Base-by-base conservation (phyloP, 371 early-diverging fungal genomes). In the Apophysomyces variabilis region DNA sequence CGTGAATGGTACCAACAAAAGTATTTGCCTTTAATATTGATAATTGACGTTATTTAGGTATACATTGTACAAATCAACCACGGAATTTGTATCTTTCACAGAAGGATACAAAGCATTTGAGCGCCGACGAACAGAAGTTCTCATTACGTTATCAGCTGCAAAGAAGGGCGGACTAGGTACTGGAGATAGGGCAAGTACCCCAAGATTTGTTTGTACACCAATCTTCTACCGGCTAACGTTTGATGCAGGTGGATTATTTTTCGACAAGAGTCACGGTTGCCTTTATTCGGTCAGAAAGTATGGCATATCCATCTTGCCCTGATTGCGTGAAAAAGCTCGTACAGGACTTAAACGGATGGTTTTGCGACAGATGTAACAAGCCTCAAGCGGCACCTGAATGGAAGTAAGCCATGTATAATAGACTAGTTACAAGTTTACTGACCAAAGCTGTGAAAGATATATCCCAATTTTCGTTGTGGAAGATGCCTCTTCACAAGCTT, bases 301-400 rank as follows among this genome's bases (percentile, higher is more conserved):
- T 86, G 39, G 80, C 74, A 68, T 96, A 95, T 73, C 90, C 95
- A n/a, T 92, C 92, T 12, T 96, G 95, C 76, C 91, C 89, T 4
- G 82, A 75, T 36, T 96, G 96, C 75, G 89, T 87, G 68, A 96
- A 95, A 72, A 96, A 96, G 85, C 90, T 94, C 35, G 80, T 75
- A 32, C 80, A 84, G 43, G 87, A 87, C 12, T 66, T 59, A 6
- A 73, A 73, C 13, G 72, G 75, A 11, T 96, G 93, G 93, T 70
- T 90, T 36, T 97, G 97, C 75, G 95, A 94, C 64, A 94, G 92
- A 72, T 96, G 96, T 76, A 74, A 88, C 72, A 3, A 89, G 70
- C 68, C 85, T 82, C 0, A 72, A 26, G 32, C 3, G 32, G 32
- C 66, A 3, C 93, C 93, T 4, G 75, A 85, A 1, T 90, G 93